phyloP scores from a whole-genome alignment of 2,329 filamentous ascomycete genomes.

The Microdochium bolleyi region DNA sequence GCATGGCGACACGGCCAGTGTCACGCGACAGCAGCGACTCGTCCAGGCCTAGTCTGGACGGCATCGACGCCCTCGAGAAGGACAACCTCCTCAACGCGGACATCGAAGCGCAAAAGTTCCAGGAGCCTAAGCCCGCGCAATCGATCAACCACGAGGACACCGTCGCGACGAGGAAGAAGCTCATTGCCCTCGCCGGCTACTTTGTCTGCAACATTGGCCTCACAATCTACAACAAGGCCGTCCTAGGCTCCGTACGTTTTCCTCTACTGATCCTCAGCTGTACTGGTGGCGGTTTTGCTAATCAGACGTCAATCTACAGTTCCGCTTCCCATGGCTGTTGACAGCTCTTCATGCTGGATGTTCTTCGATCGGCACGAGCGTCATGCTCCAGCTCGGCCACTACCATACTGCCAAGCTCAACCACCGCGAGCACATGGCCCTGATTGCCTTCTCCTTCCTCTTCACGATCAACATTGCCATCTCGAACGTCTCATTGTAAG shows the following conservation, averaged over 20 bases:
- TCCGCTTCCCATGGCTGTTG: slow-evolving; percentile 52
- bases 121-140: neutral
- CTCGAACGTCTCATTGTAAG: slow-evolving; percentile 53
- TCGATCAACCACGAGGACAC: slow-evolving; percentile 2
- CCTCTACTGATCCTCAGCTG: neutral
- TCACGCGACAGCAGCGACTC: neutral
- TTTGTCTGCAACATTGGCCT: slow-evolving; percentile 40
- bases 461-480: slow-evolving; percentile 58
- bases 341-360: slow-evolving; percentile 51
- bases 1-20: neutral
- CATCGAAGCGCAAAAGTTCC: neutral
- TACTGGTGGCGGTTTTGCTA: slow-evolving; percentile 1
- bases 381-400: slow-evolving; percentile 41
- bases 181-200: slow-evolving; percentile 33
- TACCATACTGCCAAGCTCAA: slow-evolving; percentile 45
- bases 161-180: slow-evolving; percentile 2
- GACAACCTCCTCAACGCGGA: neutral
- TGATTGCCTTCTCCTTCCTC: slow-evolving; percentile 50
- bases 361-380: slow-evolving; percentile 46
- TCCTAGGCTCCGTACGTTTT: slow-evolving; percentile 38
- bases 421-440: slow-evolving; percentile 43
- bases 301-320: slow-evolving; percentile 24
- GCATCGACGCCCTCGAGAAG: neutral
- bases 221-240: slow-evolving; percentile 52
- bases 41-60: neutral